These are phyloP conservation scores for Acidiella bohemica DNA, from an alignment of 495 filamentous ascomycete species.

Conservation along the genomic window DNA sequence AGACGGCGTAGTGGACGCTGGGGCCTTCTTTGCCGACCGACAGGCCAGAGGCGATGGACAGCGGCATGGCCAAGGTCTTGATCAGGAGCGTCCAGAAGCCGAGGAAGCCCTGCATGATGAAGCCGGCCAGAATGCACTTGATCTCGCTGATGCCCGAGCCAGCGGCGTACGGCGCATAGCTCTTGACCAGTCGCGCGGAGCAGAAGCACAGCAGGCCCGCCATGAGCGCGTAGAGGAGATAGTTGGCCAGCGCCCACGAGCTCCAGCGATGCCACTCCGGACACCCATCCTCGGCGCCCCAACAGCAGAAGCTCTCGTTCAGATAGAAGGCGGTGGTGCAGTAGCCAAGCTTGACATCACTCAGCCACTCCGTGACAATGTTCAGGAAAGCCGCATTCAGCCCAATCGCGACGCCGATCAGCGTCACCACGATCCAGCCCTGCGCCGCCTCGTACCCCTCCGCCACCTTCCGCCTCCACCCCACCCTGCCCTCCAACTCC, in stretches of 20 bases:
- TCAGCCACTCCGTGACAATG: conserved; percentile 93
- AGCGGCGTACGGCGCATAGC: conserved; percentile 90
- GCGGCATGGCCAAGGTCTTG: conserved; percentile 80
- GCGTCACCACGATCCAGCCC: conserved; percentile 93
- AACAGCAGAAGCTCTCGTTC: conserved; percentile 97
- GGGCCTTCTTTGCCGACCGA: conserved; percentile 97
- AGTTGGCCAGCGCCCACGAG: conserved; percentile 62
- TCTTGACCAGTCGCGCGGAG: conserved; percentile 74
- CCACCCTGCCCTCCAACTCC: conserved; percentile 53
- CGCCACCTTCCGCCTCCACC: conserved; percentile 70
- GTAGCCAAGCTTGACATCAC: conserved; percentile 87
- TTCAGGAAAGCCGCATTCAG: conserved; percentile 87
- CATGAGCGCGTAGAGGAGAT: conserved; percentile 77
- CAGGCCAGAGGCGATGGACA: conserved; percentile 88
- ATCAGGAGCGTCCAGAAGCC: conserved; percentile 86
- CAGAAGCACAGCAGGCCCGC: conserved; percentile 71
- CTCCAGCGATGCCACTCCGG: conserved; percentile 87
- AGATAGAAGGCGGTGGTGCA: conserved; percentile 93
- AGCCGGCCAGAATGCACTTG: conserved; percentile 99
- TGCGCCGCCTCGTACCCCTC: conserved; percentile 94
- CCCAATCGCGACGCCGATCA: conserved; percentile 86
- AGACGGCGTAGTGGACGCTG: conserved; percentile 96
- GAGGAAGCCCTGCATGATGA: conserved; percentile 97
- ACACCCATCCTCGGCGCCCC: conserved; percentile 87
- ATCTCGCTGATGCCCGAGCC: conserved; percentile 98